Conservation (phyloP, 352 stramenopile genomes). For the Phytophthora hibernalis region DNA sequence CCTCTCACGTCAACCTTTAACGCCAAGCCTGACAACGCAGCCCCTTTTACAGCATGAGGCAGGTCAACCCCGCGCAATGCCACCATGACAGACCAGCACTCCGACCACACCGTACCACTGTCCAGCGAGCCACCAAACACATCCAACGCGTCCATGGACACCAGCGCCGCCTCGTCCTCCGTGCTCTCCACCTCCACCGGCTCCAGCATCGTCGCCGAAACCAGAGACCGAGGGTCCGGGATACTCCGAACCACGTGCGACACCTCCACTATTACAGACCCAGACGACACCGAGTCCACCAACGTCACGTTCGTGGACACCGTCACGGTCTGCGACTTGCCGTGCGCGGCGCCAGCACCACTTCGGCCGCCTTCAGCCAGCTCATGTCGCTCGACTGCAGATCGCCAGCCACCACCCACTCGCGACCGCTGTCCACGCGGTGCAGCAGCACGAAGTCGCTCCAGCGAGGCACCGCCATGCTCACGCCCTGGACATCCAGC, state of each 20-base stretch:
- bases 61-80: not conserved
- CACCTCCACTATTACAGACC: not conserved
- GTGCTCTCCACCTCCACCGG: too few relatives aligned
- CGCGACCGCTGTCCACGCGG: not conserved
- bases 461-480: not conserved
- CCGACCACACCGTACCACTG: conserved; percentile 5
- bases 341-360: conserved; percentile 34
- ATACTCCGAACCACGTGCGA: too few relatives aligned
- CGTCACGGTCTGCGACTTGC: conserved; percentile 19
- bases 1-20: not conserved
- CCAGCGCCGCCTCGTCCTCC: conserved; percentile 27
- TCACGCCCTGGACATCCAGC: not conserved
- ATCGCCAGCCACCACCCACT: conserved; percentile 10
- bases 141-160: conserved; percentile 9
- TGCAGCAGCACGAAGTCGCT: not conserved
- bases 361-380: conserved; percentile 26
- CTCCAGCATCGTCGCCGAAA: conserved; percentile 6
- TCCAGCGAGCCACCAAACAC: conserved; percentile 4
- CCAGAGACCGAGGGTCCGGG: too few relatives aligned
- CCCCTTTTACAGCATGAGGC: not conserved
- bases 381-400: conserved; percentile 22
- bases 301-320: too few relatives aligned
- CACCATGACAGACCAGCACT: conserved; percentile 13
- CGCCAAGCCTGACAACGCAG: not conserved
- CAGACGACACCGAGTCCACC: too few relatives aligned